phyloP scores from a whole-genome alignment of 179 eudicot genomes.

The Silene coronaria region DNA sequence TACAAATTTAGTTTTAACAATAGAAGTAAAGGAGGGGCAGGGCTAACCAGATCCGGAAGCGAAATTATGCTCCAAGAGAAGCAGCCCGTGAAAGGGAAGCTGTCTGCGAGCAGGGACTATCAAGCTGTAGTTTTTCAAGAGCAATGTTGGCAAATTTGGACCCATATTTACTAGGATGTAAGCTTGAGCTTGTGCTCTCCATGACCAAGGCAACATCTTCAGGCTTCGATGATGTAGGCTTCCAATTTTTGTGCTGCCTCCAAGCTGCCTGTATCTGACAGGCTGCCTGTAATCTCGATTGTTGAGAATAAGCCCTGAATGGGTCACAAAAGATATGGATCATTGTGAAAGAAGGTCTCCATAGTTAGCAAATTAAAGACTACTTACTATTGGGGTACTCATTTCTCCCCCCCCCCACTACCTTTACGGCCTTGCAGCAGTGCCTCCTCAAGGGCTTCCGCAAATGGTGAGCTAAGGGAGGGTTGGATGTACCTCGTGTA shows the following conservation, averaged over 20 bases:
- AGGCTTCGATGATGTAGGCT: constrained; percentile 30
- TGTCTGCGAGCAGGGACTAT: constrained; percentile 20
- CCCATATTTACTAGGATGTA: constrained; percentile 31
- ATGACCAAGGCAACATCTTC: constrained; percentile 27
- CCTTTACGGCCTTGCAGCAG: no score
- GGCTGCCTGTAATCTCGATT: constrained; percentile 42
- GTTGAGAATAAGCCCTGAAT: constrained; percentile 33
- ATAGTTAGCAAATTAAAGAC: background rate
- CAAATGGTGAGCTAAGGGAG: no score
- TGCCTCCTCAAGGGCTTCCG: no score
- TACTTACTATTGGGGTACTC: no score
- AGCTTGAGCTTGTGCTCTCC: constrained; percentile 32
- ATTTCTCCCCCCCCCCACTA: no score
- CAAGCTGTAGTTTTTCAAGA: constrained; percentile 18
- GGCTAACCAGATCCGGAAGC: constrained; percentile 25
- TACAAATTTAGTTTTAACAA: background rate
- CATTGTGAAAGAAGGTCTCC: background rate
- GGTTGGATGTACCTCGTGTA: no score
- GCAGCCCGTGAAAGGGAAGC: constrained; percentile 2
- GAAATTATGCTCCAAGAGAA: constrained; percentile 31
- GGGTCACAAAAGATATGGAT: constrained; percentile 8
- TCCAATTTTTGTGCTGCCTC: constrained; percentile 31
- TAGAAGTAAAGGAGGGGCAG: background rate
- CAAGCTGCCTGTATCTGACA: constrained; percentile 45
- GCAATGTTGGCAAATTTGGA: constrained; percentile 40